These are phyloP conservation scores for Gossypium sturtianum DNA, from an alignment of 345 rosid species.

Conservation along the genomic window DNA sequence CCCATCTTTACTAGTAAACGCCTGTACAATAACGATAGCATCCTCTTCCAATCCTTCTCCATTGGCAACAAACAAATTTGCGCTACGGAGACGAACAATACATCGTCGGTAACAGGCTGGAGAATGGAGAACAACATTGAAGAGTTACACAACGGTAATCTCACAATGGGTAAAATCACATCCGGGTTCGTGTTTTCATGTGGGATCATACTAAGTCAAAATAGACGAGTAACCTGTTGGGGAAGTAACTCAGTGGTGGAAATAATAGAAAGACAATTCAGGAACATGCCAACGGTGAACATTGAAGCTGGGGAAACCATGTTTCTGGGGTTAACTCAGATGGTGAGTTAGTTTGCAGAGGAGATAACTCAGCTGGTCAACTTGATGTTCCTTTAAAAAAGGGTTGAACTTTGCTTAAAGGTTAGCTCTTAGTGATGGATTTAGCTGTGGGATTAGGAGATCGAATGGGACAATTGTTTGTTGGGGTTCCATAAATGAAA, in stretches of 20 bases:
- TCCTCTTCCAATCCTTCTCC: constrained; percentile 26
- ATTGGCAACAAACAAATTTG: constrained; percentile 51
- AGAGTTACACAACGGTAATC: not conserved
- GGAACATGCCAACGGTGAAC: constrained; percentile 38
- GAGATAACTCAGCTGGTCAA: constrained; percentile 49
- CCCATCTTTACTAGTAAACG: constrained; percentile 24
- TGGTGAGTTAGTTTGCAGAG: constrained; percentile 55
- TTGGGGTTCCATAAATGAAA: constrained; percentile 55
- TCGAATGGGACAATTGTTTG: constrained; percentile 52
- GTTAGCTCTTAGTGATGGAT: constrained; percentile 52
- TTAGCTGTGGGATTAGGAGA: constrained; percentile 55
- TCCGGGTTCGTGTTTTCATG: constrained; percentile 54
- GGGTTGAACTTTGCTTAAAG: constrained; percentile 29
- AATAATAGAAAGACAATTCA: constrained; percentile 32
- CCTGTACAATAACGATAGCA: constrained; percentile 34
- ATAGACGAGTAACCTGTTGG: constrained; percentile 39
- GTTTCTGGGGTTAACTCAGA: constrained; percentile 51
- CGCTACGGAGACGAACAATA: constrained; percentile 23
- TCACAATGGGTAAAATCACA: constrained; percentile 32
- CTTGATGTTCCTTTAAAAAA: constrained; percentile 39
- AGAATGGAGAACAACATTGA: constrained; percentile 20
- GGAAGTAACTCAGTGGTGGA: constrained; percentile 22
- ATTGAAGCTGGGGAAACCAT: constrained; percentile 62
- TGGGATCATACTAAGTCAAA: constrained; percentile 30
- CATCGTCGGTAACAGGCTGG: constrained; percentile 35